A percentile compares a stretch with the other conserved stretches of the same genome.
These are phyloP conservation scores for Inonotus hispidus DNA, from an alignment of 1,284 basidiomycete species.

Conservation along the genomic window DNA sequence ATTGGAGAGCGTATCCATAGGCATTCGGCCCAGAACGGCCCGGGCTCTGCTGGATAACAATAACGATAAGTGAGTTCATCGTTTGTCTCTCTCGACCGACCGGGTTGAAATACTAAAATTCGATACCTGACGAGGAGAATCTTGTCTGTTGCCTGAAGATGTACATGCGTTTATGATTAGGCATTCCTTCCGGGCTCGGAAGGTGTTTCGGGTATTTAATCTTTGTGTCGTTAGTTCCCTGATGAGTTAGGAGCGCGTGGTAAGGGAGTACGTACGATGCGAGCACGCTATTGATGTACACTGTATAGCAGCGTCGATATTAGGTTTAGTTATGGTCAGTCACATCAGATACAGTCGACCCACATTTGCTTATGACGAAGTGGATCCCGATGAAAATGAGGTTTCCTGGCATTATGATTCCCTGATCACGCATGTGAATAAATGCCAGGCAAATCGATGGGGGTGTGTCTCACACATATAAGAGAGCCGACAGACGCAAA, in stretches of 20 bases:
- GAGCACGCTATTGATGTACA: conserved; percentile 17
- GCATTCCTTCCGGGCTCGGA: conserved; percentile 11
- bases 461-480: conserved; percentile 7
- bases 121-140: not conserved
- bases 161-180: not conserved
- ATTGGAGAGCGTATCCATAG: conserved; percentile 1
- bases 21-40: not conserved
- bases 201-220: conserved; percentile 13
- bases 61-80: not conserved
- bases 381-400: conserved; percentile 17
- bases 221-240: not conserved
- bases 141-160: not conserved
- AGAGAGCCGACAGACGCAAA: conserved; percentile 14
- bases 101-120: not conserved
- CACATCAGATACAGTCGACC: not conserved
- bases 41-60: not conserved
- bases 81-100: too few species aligned
- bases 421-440: not conserved
- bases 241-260: not conserved
- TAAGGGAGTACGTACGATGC: conserved; percentile 10
- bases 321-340: not conserved
- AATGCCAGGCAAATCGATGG: not conserved
- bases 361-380: conserved; percentile 18
- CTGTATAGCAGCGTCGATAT: not conserved
- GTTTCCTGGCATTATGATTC: conserved; percentile 15